These are phyloP conservation scores for Protomyces gravidus DNA, from an alignment of 1,139 yeast genomes.

Conservation along the genomic window DNA sequence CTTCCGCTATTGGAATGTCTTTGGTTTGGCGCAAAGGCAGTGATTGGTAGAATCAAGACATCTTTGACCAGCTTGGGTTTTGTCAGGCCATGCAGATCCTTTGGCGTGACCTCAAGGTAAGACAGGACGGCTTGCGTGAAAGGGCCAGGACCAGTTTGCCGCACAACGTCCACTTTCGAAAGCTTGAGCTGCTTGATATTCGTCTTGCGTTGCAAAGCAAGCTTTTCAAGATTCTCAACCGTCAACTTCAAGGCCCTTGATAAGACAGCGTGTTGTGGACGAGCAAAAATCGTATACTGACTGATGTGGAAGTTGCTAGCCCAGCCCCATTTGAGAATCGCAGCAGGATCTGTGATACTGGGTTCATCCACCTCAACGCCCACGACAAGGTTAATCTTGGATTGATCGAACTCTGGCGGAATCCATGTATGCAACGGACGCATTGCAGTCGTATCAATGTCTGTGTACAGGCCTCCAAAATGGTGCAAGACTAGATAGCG, in stretches of 20 bases:
- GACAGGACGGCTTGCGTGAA: slow-evolving; percentile 81
- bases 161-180: slow-evolving; percentile 66
- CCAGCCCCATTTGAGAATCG: slow-evolving; percentile 63
- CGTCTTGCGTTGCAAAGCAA: slow-evolving; percentile 34
- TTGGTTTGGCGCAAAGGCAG: slow-evolving; percentile 76
- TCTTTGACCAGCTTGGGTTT: slow-evolving; percentile 72
- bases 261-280: slow-evolving; percentile 86
- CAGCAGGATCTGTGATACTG: slow-evolving; percentile 37
- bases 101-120: slow-evolving; percentile 48
- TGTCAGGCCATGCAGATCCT: slow-evolving; percentile 50
- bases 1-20: slow-evolving; percentile 70
- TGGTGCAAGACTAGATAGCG: slow-evolving; percentile 78
- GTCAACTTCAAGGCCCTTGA: slow-evolving; percentile 76
- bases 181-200: slow-evolving; percentile 41
- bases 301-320: slow-evolving; percentile 72
- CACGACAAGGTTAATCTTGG: slow-evolving; percentile 10
- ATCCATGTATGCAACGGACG: slow-evolving; percentile 62
- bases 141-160: slow-evolving; percentile 97
- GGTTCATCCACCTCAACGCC: slow-evolving; percentile 27
- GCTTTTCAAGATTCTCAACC: slow-evolving; percentile 41
- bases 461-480: slow-evolving; percentile 88
- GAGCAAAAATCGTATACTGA: slow-evolving; percentile 74
- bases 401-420: slow-evolving; percentile 40
- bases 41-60: slow-evolving; percentile 75
- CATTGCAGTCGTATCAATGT: slow-evolving; percentile 71